Conservation (phyloP, 768 basidiomycete species). For the Rhodotorula sphaerocarpa region DNA sequence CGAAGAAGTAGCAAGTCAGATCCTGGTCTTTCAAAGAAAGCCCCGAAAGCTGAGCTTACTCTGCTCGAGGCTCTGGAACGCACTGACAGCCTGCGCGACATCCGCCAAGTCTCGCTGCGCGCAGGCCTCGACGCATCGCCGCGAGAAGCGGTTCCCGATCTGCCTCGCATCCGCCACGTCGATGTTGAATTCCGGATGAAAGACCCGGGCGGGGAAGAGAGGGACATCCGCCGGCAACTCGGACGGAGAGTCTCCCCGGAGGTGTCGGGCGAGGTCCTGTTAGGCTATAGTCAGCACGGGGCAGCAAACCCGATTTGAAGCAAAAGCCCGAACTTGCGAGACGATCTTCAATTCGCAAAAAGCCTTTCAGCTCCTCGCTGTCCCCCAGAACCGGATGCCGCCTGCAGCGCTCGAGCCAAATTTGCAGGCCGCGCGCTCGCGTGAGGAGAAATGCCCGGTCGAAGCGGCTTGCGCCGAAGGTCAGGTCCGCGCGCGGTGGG, state of each 20-base stretch:
- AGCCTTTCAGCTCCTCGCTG: slow-evolving; percentile 69
- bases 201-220: slow-evolving; percentile 71
- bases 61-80: no score
- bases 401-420: slow-evolving; percentile 62
- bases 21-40: no score
- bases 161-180: slow-evolving; percentile 64
- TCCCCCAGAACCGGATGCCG: slow-evolving; percentile 70
- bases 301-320: no score
- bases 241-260: not conserved
- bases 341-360: no score
- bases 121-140: not conserved
- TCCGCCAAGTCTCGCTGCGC: no score
- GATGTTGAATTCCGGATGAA: slow-evolving; percentile 75
- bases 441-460: slow-evolving; percentile 74
- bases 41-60: no score
- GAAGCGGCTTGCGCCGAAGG: slow-evolving; percentile 62
- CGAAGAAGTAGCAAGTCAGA: no score
- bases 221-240: slow-evolving; percentile 51
- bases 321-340: no score
- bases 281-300: no score
- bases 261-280: slow-evolving; percentile 10
- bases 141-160: slow-evolving; percentile 52
- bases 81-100: no score
- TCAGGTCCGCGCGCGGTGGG: slow-evolving; percentile 60
- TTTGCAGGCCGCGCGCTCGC: slow-evolving; percentile 67